Conservation (phyloP, 768 basidiomycete species). For the Plicaturopsis crispa region DNA sequence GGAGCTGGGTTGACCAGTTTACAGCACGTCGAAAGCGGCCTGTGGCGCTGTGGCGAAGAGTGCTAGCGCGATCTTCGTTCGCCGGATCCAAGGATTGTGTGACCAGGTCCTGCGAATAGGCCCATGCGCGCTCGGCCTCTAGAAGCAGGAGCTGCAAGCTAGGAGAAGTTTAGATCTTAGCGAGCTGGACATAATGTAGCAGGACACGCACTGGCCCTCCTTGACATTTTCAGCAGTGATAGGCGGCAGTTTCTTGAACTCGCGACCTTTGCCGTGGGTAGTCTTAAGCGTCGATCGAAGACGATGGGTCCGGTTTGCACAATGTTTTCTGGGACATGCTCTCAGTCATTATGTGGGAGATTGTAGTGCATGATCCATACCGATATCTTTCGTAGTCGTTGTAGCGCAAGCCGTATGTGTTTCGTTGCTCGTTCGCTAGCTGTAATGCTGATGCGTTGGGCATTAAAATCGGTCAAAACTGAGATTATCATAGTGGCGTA, state of each 20-base stretch:
- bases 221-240: constrained; percentile 63
- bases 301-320: constrained; percentile 84
- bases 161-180: constrained; percentile 6
- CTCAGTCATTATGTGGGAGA: no score
- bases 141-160: constrained; percentile 82
- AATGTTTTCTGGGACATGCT: constrained; percentile 68
- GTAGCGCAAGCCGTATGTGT: constrained; percentile 84
- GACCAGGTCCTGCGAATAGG: constrained; percentile 76
- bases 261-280: constrained; percentile 84
- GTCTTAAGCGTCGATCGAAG: constrained; percentile 77
- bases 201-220: constrained; percentile 70
- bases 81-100: constrained; percentile 41
- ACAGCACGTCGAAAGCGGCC: constrained; percentile 76
- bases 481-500: no score
- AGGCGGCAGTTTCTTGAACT: constrained; percentile 78
- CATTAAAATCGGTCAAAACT: no score
- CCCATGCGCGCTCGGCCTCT: constrained; percentile 90
- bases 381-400: constrained; percentile 84
- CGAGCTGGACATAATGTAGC: constrained; percentile 4
- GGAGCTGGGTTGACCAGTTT: constrained; percentile 69
- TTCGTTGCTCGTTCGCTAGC: constrained; percentile 83
- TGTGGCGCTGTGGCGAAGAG: constrained; percentile 67
- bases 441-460: constrained; percentile 75
- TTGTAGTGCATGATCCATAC: no score
- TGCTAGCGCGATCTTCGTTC: constrained; percentile 41